Evolutionary conservation across 1,139 yeast genomes (phyloP).

Genomic region (Taiozyma sp.): DNA sequence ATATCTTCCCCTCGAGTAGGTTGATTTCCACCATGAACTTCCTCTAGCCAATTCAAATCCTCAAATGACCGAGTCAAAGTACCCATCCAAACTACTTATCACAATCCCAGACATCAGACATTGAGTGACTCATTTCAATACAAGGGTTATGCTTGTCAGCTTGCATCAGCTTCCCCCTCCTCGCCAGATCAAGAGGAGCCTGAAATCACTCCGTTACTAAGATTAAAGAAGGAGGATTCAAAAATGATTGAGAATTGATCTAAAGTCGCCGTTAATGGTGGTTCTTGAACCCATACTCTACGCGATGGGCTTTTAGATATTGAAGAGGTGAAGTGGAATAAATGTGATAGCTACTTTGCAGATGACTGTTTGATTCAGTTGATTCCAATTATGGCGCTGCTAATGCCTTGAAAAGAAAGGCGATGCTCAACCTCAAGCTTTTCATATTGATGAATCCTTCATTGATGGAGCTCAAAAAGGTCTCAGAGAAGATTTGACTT

Average conservation of each 20-base stretch:
- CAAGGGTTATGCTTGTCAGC: no score
- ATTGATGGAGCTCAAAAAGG: slow-evolving; percentile 87
- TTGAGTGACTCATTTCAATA: no score
- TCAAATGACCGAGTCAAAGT: no score
- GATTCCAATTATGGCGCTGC: slow-evolving; percentile 92
- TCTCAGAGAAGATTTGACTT: slow-evolving; percentile 57
- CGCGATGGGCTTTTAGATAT: slow-evolving; percentile 79
- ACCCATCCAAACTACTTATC: no score
- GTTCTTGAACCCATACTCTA: slow-evolving; percentile 81
- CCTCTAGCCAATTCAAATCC: no score
- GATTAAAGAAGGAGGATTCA: no score
- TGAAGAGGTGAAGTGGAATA: slow-evolving; percentile 79
- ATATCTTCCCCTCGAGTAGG: no score
- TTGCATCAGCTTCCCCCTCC: no score
- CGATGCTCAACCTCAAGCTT: slow-evolving; percentile 53
- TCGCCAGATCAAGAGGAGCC: no score
- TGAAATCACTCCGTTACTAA: no score
- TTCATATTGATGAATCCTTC: slow-evolving; percentile 74
- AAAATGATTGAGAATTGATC: slow-evolving; percentile 53
- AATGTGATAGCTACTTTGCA: slow-evolving; percentile 96
- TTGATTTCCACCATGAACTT: no score
- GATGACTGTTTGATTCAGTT: slow-evolving; percentile 86
- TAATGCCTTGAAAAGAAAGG: slow-evolving; percentile 32
- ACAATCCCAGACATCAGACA: no score
- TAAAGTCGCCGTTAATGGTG: slow-evolving; percentile 90